These are phyloP conservation scores for Lycium barbarum DNA, from an alignment of 257 asterid genomes.

Conservation along the genomic window DNA sequence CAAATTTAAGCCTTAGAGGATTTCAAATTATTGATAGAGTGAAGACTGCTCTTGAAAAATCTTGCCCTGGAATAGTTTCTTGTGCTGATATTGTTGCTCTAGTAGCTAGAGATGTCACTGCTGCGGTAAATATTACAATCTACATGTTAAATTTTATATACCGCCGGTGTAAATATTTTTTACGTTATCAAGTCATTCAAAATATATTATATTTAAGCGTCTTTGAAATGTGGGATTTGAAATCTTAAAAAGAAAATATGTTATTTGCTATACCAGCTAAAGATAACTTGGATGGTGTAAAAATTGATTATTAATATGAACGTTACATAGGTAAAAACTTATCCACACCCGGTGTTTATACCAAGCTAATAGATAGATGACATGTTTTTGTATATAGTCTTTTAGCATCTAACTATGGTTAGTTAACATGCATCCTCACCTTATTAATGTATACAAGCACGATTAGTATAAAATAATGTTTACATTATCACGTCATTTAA, in stretches of 20 bases:
- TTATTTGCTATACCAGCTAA: background rate
- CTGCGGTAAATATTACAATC: slow-evolving; percentile 36
- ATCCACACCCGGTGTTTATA: too few relatives aligned
- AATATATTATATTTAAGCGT: background rate
- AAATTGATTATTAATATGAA: too few relatives aligned
- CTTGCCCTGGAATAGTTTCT: slow-evolving; percentile 58
- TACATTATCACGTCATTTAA: too few relatives aligned
- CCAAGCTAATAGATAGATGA: too few relatives aligned
- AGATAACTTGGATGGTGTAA: background rate
- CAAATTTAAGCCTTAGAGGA: slow-evolving; percentile 57
- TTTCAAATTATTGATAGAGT: slow-evolving; percentile 54
- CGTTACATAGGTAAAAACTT: too few relatives aligned
- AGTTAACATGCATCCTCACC: too few relatives aligned
- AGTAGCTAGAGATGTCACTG: slow-evolving; percentile 53
- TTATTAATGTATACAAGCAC: too few relatives aligned
- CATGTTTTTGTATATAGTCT: too few relatives aligned
- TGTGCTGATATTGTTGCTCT: slow-evolving; percentile 58
- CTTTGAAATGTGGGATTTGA: background rate
- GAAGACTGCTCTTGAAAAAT: slow-evolving; percentile 50
- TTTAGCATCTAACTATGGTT: too few relatives aligned
- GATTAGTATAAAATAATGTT: too few relatives aligned
- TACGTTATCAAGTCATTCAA: background rate
- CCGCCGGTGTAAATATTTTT: background rate
- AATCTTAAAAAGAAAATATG: background rate
- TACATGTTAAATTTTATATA: background rate